A percentile compares a stretch with the other conserved stretches of the same genome.
phyloP scores from a whole-genome alignment of 306 rosid species.

The Luffa aegyptiaca region DNA sequence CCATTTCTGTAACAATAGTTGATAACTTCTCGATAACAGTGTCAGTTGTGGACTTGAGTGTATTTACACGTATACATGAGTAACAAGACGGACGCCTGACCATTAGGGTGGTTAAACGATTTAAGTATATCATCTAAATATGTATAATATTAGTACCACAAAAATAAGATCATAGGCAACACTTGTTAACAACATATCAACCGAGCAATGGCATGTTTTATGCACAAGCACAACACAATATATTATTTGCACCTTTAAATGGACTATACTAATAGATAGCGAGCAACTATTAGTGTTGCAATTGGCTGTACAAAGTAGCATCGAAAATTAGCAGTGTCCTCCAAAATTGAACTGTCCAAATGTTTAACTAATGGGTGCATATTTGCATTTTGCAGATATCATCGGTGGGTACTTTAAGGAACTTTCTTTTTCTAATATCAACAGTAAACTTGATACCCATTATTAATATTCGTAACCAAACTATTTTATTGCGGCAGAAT shows the following conservation, averaged over 20 bases:
- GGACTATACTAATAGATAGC: neutral
- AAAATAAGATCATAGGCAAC: neutral
- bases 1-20: slow-evolving; percentile 20
- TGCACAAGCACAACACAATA: neutral
- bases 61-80: slow-evolving; percentile 80
- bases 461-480: neutral
- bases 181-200: neutral
- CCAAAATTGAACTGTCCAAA: neutral
- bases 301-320: neutral
- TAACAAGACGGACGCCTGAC: slow-evolving; percentile 76
- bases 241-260: neutral
- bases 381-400: neutral
- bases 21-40: slow-evolving; percentile 44
- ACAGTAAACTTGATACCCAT: neutral
- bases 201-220: neutral
- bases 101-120: neutral
- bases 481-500: neutral
- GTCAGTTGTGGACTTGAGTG: slow-evolving; percentile 48
- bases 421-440: neutral
- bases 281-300: neutral
- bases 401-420: neutral
- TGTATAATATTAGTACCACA: neutral
- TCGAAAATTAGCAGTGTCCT: neutral
- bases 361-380: neutral
- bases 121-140: neutral